These are phyloP conservation scores for Colletotrichum coccodes DNA, from an alignment of 2,329 filamentous ascomycete species.

Conservation along the genomic window DNA sequence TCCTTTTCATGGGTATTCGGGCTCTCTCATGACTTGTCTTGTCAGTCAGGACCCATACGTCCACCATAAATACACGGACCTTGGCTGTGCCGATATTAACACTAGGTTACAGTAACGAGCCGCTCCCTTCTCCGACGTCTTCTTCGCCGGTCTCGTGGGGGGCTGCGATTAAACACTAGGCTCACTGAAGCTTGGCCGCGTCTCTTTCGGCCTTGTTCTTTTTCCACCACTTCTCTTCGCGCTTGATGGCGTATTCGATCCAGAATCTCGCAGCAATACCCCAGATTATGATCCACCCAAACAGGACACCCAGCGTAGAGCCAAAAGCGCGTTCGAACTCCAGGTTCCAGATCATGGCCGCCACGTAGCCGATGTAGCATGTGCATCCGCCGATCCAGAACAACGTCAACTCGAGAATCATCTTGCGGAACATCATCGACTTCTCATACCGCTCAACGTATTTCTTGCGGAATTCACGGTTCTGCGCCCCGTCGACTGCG, in stretches of 20 bases:
- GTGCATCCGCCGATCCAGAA: conserved; percentile 31
- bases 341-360: conserved; percentile 28
- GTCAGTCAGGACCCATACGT: not conserved
- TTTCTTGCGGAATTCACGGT: conserved; percentile 26
- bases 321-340: conserved; percentile 30
- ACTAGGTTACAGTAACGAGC: conserved; percentile 20
- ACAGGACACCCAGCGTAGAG: conserved; percentile 22
- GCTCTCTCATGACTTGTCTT: conserved; percentile 2
- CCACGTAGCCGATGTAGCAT: conserved; percentile 23
- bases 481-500: conserved; percentile 30
- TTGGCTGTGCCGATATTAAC: conserved; percentile 25
- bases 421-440: conserved; percentile 32
- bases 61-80: conserved; percentile 23
- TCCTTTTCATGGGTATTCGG: conserved; percentile 1
- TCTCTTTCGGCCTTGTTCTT: conserved; percentile 28
- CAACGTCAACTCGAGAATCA: conserved; percentile 29
- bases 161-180: conserved; percentile 31
- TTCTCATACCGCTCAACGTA: conserved; percentile 30
- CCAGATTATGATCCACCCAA: conserved; percentile 31
- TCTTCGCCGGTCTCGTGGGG: not conserved
- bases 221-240: conserved; percentile 30
- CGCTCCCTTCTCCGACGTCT: not conserved
- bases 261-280: conserved; percentile 23
- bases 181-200: conserved; percentile 28
- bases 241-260: conserved; percentile 27